A percentile compares a stretch with the other conserved stretches of the same genome.
Conservation (phyloP, 169 alveolate species). For the Plasmodium knowlesi region DNA sequence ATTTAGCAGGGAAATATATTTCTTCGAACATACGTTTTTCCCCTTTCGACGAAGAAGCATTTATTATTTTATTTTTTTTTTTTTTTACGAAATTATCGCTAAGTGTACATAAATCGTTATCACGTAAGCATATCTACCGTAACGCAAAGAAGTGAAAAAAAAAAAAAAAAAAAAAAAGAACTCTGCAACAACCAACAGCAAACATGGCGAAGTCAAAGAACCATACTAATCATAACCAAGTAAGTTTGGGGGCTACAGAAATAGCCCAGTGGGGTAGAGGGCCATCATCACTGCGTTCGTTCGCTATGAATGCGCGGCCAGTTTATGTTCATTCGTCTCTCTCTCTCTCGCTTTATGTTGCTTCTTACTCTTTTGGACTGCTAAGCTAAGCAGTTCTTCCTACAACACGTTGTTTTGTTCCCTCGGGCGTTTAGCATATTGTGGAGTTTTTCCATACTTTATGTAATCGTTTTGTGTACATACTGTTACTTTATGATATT, state of each 20-base stretch:
- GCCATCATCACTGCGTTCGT: background rate
- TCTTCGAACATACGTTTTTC: background rate
- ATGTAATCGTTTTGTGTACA: background rate
- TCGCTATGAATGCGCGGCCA: background rate
- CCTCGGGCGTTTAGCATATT: background rate
- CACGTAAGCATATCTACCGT: background rate
- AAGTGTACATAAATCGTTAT: background rate
- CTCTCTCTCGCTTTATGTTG: too few relatives aligned
- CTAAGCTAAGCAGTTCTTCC: background rate
- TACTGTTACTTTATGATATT: too few relatives aligned
- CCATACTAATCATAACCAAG: conserved; percentile 90
- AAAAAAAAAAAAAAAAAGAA: too few relatives aligned
- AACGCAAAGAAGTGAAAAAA: background rate
- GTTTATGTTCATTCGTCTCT: background rate
- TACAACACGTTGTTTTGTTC: background rate
- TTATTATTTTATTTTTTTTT: background rate
- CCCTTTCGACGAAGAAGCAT: background rate
- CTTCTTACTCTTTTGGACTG: background rate
- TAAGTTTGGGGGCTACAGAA: conserved; percentile 27
- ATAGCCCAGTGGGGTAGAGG: background rate
- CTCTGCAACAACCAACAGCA: too few relatives aligned
- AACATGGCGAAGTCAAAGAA: conserved; percentile 89
- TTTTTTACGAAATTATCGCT: background rate
- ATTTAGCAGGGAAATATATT: background rate
- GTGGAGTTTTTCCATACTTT: background rate